Evolutionary conservation across 2,329 filamentous ascomycete species (phyloP), one percentile per base, ranked within the genome.

Genomic region (Whalleya microplaca): DNA sequence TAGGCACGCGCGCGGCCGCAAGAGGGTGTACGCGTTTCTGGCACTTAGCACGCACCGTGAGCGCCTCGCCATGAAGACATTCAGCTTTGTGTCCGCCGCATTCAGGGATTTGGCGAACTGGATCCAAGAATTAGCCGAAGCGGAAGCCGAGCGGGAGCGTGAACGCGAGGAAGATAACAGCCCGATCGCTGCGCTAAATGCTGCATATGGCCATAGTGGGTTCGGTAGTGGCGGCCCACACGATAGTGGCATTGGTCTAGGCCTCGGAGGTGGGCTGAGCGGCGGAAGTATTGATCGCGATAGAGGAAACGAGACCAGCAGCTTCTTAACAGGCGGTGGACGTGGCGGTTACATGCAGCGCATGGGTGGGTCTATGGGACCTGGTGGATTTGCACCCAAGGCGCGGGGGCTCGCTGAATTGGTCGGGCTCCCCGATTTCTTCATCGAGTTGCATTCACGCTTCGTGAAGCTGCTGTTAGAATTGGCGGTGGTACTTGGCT

Each of bases 1-100:
- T 67, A 77, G 87, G 37, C 85, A 87, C 61, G 86, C 86, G 14
- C 83, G 86, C 12, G 86, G 86, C 3, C 84, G 87, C 63, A 86
- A 87, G 71, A 81, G 86, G n/a, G 83, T 88, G 12, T 89, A 89
- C 66, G 86, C 86, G 10, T 84, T 89, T 57, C 72, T 89, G 56
- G 85, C 85, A 1, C 79, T 89, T 45, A 86, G 81, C 69, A 88
- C 85, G 10, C 84, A 88, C 70, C 83, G 83, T 49, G 85, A 89
- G 71, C 80, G 84, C 14, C 73, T 84, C 14, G 84, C 84, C 44
- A 87, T 89, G 82, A 86, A 87, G 70, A 80, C 84, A 0, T 89
- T 88, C 67, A 80, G 81, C 40, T 84, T 85, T 61, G 77, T 89
- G 27, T 82, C 85, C 2, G 75, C 78, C 1, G 84, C 84, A 1